Evolutionary conservation across 345 rosid species (phyloP).

Genomic region (Dimocarpus longan): DNA sequence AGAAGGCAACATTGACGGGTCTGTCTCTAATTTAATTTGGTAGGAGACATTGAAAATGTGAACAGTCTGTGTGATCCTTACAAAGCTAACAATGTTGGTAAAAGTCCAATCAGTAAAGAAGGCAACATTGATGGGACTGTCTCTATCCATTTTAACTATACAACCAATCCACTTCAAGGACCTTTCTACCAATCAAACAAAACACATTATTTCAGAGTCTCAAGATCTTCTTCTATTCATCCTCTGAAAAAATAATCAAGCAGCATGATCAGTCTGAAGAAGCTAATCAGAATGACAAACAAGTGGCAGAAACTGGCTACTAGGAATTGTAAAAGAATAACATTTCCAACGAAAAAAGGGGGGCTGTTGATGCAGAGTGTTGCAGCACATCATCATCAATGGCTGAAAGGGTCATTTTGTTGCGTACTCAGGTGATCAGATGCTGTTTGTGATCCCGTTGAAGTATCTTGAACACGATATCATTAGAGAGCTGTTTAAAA

Average conservation of each 20-base stretch:
- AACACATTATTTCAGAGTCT: neutral
- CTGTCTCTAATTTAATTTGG: too few species aligned
- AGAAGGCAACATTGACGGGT: too few species aligned
- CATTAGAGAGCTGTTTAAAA: neutral
- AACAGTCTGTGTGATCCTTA: too few species aligned
- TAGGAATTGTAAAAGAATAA: neutral
- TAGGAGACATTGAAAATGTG: too few species aligned
- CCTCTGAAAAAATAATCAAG: neutral
- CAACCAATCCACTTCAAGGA: neutral
- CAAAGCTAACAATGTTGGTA: too few species aligned
- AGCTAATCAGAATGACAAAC: neutral
- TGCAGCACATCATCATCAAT: neutral
- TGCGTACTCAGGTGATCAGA: neutral
- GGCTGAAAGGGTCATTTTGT: neutral
- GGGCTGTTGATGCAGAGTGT: neutral
- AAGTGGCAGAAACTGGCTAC: neutral
- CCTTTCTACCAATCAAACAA: neutral
- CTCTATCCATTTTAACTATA: neutral
- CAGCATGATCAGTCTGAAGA: neutral
- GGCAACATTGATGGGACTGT: neutral
- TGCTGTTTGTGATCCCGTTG: neutral
- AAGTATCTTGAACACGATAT: neutral
- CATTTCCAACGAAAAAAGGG: neutral
- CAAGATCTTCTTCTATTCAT: neutral
- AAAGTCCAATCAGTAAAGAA: too few species aligned